These are phyloP conservation scores for Penicillium subrubescens DNA, from an alignment of 495 filamentous ascomycete species.

Conservation along the genomic window DNA sequence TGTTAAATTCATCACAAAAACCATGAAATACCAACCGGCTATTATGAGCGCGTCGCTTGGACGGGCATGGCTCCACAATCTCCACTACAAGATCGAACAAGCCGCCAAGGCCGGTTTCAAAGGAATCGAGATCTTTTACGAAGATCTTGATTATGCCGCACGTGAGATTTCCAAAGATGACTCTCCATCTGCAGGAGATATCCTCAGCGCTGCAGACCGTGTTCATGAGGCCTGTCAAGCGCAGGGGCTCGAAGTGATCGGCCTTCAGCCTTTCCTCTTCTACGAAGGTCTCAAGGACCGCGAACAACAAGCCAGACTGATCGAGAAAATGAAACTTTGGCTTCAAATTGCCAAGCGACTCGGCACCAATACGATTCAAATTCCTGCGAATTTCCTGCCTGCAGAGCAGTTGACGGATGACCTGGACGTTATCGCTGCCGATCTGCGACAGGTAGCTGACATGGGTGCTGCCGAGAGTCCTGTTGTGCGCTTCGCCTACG, in stretches of 20 bases:
- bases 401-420: slow-evolving; percentile 54
- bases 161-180: slow-evolving; percentile 24
- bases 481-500: slow-evolving; percentile 66
- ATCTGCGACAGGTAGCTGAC: slow-evolving; percentile 54
- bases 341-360: slow-evolving; percentile 61
- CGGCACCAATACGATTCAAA: slow-evolving; percentile 62
- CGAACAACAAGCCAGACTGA: slow-evolving; percentile 49
- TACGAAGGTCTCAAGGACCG: slow-evolving; percentile 69
- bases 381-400: slow-evolving; percentile 66
- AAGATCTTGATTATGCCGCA: slow-evolving; percentile 64
- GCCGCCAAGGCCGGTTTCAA: slow-evolving; percentile 61
- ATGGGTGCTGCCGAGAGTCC: slow-evolving; percentile 38
- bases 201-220: slow-evolving; percentile 56
- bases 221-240: slow-evolving; percentile 21
- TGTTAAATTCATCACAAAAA: neutral
- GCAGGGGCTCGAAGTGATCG: slow-evolving; percentile 39
- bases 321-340: slow-evolving; percentile 65
- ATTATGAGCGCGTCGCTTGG: slow-evolving; percentile 55
- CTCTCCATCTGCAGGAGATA: slow-evolving; percentile 34
- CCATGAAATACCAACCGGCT: slow-evolving; percentile 20
- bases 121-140: slow-evolving; percentile 73
- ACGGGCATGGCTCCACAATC: slow-evolving; percentile 59
- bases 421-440: slow-evolving; percentile 58
- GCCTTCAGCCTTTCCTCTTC: slow-evolving; percentile 71
- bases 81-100: slow-evolving; percentile 61